Evolutionary conservation across 2,329 filamentous ascomycete genomes (phyloP).

Genomic region (Fusarium vanettenii): DNA sequence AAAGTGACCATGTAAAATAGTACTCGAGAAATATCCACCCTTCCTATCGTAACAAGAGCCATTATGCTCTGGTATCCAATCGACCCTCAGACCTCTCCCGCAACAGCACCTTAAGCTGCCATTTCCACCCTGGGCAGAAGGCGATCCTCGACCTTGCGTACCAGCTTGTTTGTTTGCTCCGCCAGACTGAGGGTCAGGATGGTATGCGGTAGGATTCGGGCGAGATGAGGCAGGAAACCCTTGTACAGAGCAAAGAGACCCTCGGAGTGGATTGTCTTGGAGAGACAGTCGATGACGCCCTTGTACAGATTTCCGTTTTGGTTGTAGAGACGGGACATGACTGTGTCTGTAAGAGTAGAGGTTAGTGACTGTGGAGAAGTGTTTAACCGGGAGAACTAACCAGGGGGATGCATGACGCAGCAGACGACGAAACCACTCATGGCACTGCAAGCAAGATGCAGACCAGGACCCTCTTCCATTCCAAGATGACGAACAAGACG

Average conservation of each 20-base stretch:
- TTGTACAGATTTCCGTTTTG: slow-evolving; percentile 98
- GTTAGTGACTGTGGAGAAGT: slow-evolving; percentile 1
- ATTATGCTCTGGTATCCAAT: slow-evolving; percentile 18
- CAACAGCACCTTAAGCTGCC: slow-evolving; percentile 14
- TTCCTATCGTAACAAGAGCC: slow-evolving; percentile 26
- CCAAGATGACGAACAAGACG: slow-evolving; percentile 83
- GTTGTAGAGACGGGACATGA: slow-evolving; percentile 99
- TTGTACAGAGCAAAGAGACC: slow-evolving; percentile 96
- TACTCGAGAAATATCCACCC: slow-evolving; percentile 11
- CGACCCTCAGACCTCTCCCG: not conserved
- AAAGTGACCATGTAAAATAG: slow-evolving; percentile 22
- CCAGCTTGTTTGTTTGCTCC: slow-evolving; percentile 95
- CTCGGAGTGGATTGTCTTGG: slow-evolving; percentile 91
- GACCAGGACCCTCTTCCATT: slow-evolving; percentile 88
- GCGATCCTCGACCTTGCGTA: slow-evolving; percentile 78
- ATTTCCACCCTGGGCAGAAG: slow-evolving; percentile 59
- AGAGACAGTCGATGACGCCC: slow-evolving; percentile 90
- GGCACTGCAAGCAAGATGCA: slow-evolving; percentile 90
- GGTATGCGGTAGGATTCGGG: slow-evolving; percentile 94
- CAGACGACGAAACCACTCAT: slow-evolving; percentile 96
- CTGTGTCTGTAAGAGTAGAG: slow-evolving; percentile 72
- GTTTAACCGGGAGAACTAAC: slow-evolving; percentile 58
- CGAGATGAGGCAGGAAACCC: slow-evolving; percentile 94
- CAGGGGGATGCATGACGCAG: slow-evolving; percentile 96
- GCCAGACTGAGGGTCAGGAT: slow-evolving; percentile 92